These are phyloP conservation scores for Dalbergia cultrata DNA, from an alignment of 306 rosid genomes.

Conservation along the genomic window DNA sequence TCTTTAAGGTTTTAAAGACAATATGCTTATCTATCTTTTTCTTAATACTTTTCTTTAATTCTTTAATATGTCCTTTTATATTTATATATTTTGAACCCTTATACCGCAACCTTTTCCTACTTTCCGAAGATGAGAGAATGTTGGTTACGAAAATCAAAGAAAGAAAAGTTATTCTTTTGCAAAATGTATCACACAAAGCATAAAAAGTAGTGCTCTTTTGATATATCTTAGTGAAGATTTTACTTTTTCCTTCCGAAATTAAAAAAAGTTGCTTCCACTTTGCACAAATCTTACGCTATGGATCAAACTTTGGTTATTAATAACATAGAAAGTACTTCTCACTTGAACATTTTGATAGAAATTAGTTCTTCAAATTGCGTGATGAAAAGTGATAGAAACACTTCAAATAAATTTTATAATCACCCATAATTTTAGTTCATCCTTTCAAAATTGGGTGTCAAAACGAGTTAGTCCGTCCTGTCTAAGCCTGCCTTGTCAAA, in stretches of 20 bases:
- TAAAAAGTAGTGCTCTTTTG: slow-evolving; percentile 94
- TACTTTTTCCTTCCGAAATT: slow-evolving; percentile 72
- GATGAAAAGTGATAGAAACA: too few relatives aligned
- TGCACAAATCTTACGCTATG: slow-evolving; percentile 77
- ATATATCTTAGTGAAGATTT: slow-evolving; percentile 88
- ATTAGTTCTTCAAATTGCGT: too few relatives aligned
- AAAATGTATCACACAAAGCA: slow-evolving; percentile 71
- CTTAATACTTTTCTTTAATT: slow-evolving; percentile 52
- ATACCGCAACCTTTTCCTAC: slow-evolving; percentile 72
- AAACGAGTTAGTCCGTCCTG: too few relatives aligned
- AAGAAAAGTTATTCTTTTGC: slow-evolving; percentile 83
- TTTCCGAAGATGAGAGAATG: slow-evolving; percentile 85
- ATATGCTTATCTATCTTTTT: slow-evolving; percentile 76
- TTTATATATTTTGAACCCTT: slow-evolving; percentile 57
- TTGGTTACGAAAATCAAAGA: slow-evolving; percentile 82
- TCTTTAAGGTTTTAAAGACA: slow-evolving; percentile 80
- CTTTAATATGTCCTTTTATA: slow-evolving; percentile 38
- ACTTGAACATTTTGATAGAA: too few relatives aligned
- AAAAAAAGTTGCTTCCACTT: slow-evolving; percentile 73
- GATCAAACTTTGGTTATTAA: slow-evolving; percentile 64
- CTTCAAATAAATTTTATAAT: too few relatives aligned
- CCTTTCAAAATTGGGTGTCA: too few relatives aligned
- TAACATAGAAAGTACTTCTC: not conserved
- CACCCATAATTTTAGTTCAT: too few relatives aligned
- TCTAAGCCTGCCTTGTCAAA: too few relatives aligned